Base-by-base conservation (phyloP, 1,139 yeast genomes). In the Lodderomyces parapsilosis region DNA sequence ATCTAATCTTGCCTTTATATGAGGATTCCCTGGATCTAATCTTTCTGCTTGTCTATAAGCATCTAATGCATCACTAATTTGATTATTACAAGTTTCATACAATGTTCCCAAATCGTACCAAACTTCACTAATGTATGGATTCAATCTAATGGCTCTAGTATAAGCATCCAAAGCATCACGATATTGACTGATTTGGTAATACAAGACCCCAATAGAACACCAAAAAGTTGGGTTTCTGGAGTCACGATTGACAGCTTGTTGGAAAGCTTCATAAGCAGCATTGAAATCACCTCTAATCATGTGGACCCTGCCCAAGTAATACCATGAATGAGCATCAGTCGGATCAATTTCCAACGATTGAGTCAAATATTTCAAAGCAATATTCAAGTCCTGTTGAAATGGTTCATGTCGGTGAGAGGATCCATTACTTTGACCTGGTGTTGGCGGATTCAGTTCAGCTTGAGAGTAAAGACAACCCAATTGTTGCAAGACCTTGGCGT, bases 61-160 rank as follows among this genome's bases (percentile, higher is more conserved):
- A 66, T 93, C 98, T 52, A 93, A 72, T 1, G 99, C 99, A 62
- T 93, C 99, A 50, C 84, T 79, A 48, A 91, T 80, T 68, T 93
- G 99, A 66, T 91, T 91, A 67, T 91, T 93, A 67, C 99, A 93
- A 25, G 97, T 89, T 68, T 93, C 99, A 65, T 93, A 93, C 41
- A 93, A 72, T 2, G 98, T 93, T 45, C 99, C 99, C 59, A 93
- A 77, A 66, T 93, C 99, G 65, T 93, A 93, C 99, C 99, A 93
- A 23, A 93, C 99, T 65, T 93, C 99, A 49, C 94, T 83, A 53
- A 93, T 87, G 68, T 90, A 90, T 14, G 99, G 99, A 57, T 93
- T 93, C 55, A 93, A 78, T 54, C 98, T 77, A 49, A 93, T 93
- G 11, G 99, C 99, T 47, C 99, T 76, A 6, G 98, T 90, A 67